Evolutionary conservation across 345 rosid genomes (phyloP).

Genomic region (Melastoma malabathricum): DNA sequence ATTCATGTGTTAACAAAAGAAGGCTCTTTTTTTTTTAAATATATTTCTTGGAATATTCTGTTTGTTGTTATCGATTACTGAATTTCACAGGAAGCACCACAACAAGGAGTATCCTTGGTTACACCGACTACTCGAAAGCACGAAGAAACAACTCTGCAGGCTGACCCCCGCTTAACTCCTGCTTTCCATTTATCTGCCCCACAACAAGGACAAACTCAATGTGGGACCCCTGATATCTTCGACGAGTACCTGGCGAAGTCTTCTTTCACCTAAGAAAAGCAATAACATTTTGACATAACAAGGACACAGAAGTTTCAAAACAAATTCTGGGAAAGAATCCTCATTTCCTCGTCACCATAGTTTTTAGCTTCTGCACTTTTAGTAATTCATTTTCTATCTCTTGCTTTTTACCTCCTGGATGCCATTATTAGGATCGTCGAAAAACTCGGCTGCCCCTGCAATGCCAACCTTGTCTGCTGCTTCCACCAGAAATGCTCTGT

Average conservation of each 20-base stretch:
- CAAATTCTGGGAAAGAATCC: too few relatives aligned
- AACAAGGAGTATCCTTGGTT: too few relatives aligned
- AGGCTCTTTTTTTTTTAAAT: too few relatives aligned
- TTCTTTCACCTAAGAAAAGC: conserved; percentile 42
- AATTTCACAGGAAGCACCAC: too few relatives aligned
- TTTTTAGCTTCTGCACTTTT: too few relatives aligned
- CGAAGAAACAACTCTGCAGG: conserved; percentile 54
- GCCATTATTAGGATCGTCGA: conserved; percentile 63
- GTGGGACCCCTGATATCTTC: conserved; percentile 59
- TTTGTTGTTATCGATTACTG: too few relatives aligned
- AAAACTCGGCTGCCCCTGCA: conserved; percentile 71
- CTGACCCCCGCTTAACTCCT: conserved; percentile 64
- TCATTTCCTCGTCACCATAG: too few relatives aligned
- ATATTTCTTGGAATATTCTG: too few relatives aligned
- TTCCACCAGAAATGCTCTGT: conserved; percentile 73
- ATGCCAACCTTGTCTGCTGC: conserved; percentile 58
- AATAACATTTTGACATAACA: neutral
- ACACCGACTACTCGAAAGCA: conserved; percentile 29
- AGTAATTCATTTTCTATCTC: too few relatives aligned
- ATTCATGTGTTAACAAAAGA: too few relatives aligned
- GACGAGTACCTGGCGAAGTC: conserved; percentile 54
- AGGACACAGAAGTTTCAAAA: too few relatives aligned
- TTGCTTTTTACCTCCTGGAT: conserved; percentile 31
- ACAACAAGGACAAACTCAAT: conserved; percentile 1
- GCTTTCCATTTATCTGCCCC: conserved; percentile 68